phyloP scores from a whole-genome alignment of 106 monocot species.

The Dendrobium nobile region DNA sequence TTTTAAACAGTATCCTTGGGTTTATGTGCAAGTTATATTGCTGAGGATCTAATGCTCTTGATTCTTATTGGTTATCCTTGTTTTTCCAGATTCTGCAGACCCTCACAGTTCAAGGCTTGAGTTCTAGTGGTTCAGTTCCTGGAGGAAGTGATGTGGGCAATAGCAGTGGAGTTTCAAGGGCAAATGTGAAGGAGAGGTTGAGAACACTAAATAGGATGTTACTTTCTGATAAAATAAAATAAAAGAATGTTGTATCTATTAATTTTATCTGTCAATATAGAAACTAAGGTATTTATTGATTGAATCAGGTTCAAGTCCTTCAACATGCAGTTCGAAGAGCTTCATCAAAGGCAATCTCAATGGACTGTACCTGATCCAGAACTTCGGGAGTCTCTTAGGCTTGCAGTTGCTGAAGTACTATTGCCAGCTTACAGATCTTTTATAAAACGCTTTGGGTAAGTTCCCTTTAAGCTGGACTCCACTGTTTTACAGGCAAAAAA shows the following conservation, averaged over 20 bases:
- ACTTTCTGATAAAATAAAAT: too few relatives aligned
- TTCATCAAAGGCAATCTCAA: slow-evolving; percentile 42
- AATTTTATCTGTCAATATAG: not conserved
- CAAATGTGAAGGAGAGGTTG: slow-evolving; percentile 38
- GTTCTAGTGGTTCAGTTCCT: slow-evolving; percentile 14
- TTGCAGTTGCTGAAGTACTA: slow-evolving; percentile 58
- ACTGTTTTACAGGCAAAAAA: not conserved
- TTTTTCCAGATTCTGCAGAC: slow-evolving; percentile 33
- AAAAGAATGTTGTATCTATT: not conserved
- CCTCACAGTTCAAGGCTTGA: slow-evolving; percentile 25
- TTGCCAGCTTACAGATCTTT: slow-evolving; percentile 70
- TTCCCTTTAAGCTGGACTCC: not conserved
- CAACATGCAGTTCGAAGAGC: slow-evolving; percentile 45
- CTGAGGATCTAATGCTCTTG: not conserved
- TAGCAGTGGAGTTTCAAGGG: slow-evolving; percentile 45
- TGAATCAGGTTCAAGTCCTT: slow-evolving; percentile 44
- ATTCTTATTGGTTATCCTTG: not conserved
- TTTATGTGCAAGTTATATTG: not conserved
- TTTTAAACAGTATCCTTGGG: not conserved
- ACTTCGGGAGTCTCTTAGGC: slow-evolving; percentile 57
- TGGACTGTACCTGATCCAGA: slow-evolving; percentile 55
- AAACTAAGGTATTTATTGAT: not conserved
- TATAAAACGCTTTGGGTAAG: slow-evolving; percentile 59
- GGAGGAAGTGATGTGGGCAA: slow-evolving; percentile 30
- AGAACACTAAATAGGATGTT: not conserved